Conservation (phyloP, 768 basidiomycete species). For the Porpolomopsis calyptriformis region DNA sequence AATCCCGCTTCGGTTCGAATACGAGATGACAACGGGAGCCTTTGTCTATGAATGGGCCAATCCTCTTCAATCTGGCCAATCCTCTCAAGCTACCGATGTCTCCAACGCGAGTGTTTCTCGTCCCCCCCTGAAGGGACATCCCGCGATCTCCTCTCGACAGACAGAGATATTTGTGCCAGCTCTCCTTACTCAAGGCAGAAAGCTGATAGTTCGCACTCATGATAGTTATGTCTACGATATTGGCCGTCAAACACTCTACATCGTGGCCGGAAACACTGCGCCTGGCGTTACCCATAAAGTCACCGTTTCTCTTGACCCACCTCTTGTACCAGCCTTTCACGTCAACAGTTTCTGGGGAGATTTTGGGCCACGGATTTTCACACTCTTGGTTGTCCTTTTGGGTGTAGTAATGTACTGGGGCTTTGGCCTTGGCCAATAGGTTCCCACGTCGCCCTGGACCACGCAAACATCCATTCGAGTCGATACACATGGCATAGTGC, state of each 20-base stretch:
- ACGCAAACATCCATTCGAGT: no score
- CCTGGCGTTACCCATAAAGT: slow-evolving; percentile 42
- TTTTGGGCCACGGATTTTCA: slow-evolving; percentile 15
- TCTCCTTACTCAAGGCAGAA: slow-evolving; percentile 43
- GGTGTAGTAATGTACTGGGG: neutral
- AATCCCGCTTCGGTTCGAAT: slow-evolving; percentile 60
- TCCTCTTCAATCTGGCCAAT: slow-evolving; percentile 16
- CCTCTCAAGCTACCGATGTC: slow-evolving; percentile 2
- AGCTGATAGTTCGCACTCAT: slow-evolving; percentile 43
- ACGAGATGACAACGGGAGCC: slow-evolving; percentile 64
- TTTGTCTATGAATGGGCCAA: slow-evolving; percentile 59
- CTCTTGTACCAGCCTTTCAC: slow-evolving; percentile 37
- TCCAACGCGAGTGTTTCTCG: slow-evolving; percentile 15
- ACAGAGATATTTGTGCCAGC: slow-evolving; percentile 82
- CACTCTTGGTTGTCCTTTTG: slow-evolving; percentile 16
- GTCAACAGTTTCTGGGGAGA: slow-evolving; percentile 64
- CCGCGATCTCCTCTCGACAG: slow-evolving; percentile 38
- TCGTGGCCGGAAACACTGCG: slow-evolving; percentile 35
- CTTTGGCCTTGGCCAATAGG: no score
- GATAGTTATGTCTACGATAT: slow-evolving; percentile 54
- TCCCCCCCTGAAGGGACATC: slow-evolving; percentile 33
- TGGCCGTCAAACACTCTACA: slow-evolving; percentile 61
- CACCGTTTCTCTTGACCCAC: slow-evolving; percentile 45
- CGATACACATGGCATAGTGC: no score
- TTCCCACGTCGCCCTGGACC: no score